Base-by-base conservation (phyloP, 148 eudicot genomes). In the Chenopodium formosanum region DNA sequence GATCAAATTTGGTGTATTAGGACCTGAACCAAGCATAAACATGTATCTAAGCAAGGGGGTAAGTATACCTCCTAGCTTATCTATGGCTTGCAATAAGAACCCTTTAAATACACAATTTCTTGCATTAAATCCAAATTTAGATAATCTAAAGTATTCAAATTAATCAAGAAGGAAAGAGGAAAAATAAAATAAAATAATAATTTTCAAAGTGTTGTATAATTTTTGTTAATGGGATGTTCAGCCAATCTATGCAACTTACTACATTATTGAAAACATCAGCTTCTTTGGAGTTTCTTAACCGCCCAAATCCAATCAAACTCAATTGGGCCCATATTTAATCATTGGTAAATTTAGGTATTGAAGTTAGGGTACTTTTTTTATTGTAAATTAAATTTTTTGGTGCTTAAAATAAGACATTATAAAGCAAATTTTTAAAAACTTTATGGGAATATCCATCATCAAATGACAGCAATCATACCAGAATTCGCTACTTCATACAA, bases 261-360 rank as follows among this genome's bases (percentile, higher is more conserved):
- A 62, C 19, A 74, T 83, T 13, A 79, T 75, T 79, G 79, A 73
- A 19, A 19, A 75, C 60, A 46, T 80, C 27, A 83, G 70, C 68
- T 84, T 80, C 56, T 40, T 25, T 62, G 73, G 78, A 74, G 76
- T 79, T 75, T 75, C 70, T 68, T 29, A 74, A 62, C 86, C 83
- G 80, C 77, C 80, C 83, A 84, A 84, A 80, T 84, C 83, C 74
- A 79, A 79, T 73, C 53, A 82, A 77, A 78, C 58, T 14, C 20
- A 40, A 58, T 22, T 70, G 64, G 83, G 48, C 76, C 83, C 82
- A 70, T 46, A 2, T 34, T 22, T 34, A 79, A 84, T 84, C 71
- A 84, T 84, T 80, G 14, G 73, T n/a, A 47, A 69, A 2, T 84
- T 68, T 47, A 69, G 53, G 64, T 17, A 68, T 56, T 66, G 60